These are phyloP conservation scores for Skeletonema tropicum DNA, from an alignment of 108 stramenopile species.

Conservation along the genomic window DNA sequence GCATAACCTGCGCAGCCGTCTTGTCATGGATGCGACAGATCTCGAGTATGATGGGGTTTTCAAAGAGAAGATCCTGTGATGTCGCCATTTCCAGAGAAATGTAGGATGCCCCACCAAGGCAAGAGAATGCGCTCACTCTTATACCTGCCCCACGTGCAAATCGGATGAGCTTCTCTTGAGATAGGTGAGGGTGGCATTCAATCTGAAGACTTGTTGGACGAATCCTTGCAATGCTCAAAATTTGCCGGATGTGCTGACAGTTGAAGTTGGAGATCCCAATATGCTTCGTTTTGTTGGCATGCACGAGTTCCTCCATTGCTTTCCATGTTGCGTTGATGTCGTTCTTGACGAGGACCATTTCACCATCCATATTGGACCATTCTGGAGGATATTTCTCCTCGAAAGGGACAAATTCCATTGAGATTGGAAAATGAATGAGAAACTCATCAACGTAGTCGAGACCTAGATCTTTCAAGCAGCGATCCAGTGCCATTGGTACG, in stretches of 20 bases:
- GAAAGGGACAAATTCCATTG: conserved; percentile 90
- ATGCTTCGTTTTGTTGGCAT: conserved; percentile 47
- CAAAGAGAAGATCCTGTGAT: conserved; percentile 65
- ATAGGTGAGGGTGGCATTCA: conserved; percentile 91
- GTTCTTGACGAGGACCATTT: conserved; percentile 79
- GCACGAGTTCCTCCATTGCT: conserved; percentile 83
- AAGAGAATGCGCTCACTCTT: conserved; percentile 84
- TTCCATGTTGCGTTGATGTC: conserved; percentile 88
- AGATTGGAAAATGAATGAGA: conserved; percentile 93
- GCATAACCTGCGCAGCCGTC: conserved; percentile 85
- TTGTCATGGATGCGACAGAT: conserved; percentile 72
- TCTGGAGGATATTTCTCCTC: conserved; percentile 85
- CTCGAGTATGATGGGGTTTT: conserved; percentile 54
- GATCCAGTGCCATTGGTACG: conserved; percentile 72
- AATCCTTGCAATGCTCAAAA: conserved; percentile 71
- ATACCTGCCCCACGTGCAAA: conserved; percentile 84
- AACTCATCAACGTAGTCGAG: conserved; percentile 92
- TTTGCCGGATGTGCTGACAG: conserved; percentile 78
- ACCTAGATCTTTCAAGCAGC: conserved; percentile 79
- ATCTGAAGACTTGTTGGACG: conserved; percentile 86
- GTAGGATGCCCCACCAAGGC: conserved; percentile 84
- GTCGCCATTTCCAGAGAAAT: conserved; percentile 82
- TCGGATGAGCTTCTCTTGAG: conserved; percentile 79
- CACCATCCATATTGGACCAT: conserved; percentile 86
- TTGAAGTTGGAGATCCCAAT: conserved; percentile 93